These are phyloP conservation scores for Penicillium sp. DNA, from an alignment of 2,329 filamentous ascomycete genomes.

Conservation along the genomic window DNA sequence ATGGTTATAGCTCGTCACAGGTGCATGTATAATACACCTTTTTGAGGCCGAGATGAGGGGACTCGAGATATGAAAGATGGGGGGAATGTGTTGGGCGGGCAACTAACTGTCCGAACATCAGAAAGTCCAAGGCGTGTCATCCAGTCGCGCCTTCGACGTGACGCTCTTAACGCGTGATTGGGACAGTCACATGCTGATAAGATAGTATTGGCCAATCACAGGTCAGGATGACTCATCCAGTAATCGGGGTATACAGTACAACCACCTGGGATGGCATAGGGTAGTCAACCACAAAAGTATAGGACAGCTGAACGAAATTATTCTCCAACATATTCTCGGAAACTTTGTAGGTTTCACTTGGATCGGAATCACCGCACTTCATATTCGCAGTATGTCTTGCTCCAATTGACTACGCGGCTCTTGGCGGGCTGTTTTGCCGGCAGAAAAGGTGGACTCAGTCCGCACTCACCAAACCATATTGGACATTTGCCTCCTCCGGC, in stretches of 20 bases:
- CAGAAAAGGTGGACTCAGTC: conserved; percentile 16
- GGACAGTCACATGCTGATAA: conserved; percentile 30
- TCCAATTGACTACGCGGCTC: background rate
- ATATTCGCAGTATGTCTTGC: no score
- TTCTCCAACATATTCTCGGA: no score
- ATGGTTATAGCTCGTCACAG: conserved; percentile 33
- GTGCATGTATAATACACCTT: background rate
- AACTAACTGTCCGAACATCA: conserved; percentile 15
- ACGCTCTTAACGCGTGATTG: conserved; percentile 31
- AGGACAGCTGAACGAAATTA: background rate
- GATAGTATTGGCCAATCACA: conserved; percentile 9
- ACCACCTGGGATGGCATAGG: background rate
- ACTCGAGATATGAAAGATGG: background rate
- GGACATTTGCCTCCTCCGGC: conserved; percentile 13
- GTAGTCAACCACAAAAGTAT: background rate
- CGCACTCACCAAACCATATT: background rate
- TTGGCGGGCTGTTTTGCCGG: conserved; percentile 15
- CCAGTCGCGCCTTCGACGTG: conserved; percentile 29
- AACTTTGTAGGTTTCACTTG: no score
- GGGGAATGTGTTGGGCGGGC: conserved; percentile 18
- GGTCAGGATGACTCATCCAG: background rate
- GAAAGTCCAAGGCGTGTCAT: conserved; percentile 20
- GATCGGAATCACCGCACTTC: no score
- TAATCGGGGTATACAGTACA: background rate
- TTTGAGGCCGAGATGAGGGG: background rate